Base-by-base conservation (phyloP, 148 eudicot genomes). In the Amaranthus hypochondriacus region DNA sequence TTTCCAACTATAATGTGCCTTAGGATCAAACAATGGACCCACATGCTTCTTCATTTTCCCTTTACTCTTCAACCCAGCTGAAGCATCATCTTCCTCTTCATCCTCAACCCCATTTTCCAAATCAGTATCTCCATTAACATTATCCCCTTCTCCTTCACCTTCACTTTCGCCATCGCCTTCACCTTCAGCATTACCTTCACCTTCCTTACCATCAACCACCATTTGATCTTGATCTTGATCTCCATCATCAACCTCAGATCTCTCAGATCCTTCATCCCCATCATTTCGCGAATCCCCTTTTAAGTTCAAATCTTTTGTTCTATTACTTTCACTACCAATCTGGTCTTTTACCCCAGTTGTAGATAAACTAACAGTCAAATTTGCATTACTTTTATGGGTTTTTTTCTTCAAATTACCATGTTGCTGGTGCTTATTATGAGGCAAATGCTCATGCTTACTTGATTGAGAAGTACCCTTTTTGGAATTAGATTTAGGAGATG, bases 1-100 rank as follows among this genome's bases (percentile, higher is more conserved):
- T 71, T 87, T 92, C 99, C 99, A 95, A 66, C 75, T 81, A 82
- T 95, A 92, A 48, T 78, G 81, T 50, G 82, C 86, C 73, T 89
- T 92, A 2, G 87, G 88, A 83, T 89, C 94, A 66, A 95, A 95
- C 59, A 95, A 75, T 3, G 96, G 94, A 43, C 97, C 96, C 18
- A 69, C 47, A 43, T 81, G 48, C 77, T 71, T 79, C 83, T 66
- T 86, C 74, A 80, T 80, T 75, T 83, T 71, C 75, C 71, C 61
- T 50, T 44, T 73, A 46, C 59, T 71, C 72, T 59, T 65, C n/a
- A 69, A 68, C 56, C 60, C 73, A 6, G 56, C 63, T 46, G 9
- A 72, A 12, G 46, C 73, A 7, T 69, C 91, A 57, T 87, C 93
- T 15, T 80, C 91, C 55, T 68, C 81, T 43, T 75, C 80, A 70